Evolutionary conservation across 2,329 filamentous ascomycete genomes (phyloP).

Genomic region (Penicillium hordei): DNA sequence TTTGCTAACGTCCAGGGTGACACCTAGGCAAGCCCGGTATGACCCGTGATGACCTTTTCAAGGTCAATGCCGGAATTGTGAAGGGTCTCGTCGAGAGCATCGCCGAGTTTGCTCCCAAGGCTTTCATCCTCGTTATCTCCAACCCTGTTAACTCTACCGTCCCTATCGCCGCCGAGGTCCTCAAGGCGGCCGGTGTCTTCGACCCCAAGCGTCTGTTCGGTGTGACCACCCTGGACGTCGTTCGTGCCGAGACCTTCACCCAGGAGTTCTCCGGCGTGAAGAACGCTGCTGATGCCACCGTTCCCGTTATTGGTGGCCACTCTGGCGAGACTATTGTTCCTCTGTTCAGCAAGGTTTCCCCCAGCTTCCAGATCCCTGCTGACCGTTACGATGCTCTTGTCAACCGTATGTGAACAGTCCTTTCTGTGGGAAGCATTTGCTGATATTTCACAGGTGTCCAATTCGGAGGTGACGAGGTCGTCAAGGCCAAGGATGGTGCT

Average conservation of each 20-base stretch:
- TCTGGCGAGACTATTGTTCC: slow-evolving; percentile 98
- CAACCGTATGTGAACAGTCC: slow-evolving; percentile 61
- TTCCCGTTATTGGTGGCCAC: slow-evolving; percentile 95
- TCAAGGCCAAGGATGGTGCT: slow-evolving; percentile 89
- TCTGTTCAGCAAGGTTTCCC: slow-evolving; percentile 88
- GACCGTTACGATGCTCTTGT: slow-evolving; percentile 90
- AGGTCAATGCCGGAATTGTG: slow-evolving; percentile 98
- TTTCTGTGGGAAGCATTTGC: slow-evolving; percentile 4
- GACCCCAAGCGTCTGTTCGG: slow-evolving; percentile 95
- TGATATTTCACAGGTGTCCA: slow-evolving; percentile 63
- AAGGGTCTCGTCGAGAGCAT: slow-evolving; percentile 86
- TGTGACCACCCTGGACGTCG: slow-evolving; percentile 97
- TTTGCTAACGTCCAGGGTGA: slow-evolving; percentile 9
- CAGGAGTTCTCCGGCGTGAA: slow-evolving; percentile 79
- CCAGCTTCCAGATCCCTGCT: slow-evolving; percentile 73
- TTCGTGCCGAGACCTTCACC: slow-evolving; percentile 96
- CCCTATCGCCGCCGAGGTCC: slow-evolving; percentile 92
- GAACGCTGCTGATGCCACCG: slow-evolving; percentile 76
- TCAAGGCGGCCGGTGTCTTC: slow-evolving; percentile 91
- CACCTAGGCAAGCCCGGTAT: slow-evolving; percentile 90
- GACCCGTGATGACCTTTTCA: slow-evolving; percentile 99
- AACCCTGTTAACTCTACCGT: slow-evolving; percentile 99
- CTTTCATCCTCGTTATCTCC: slow-evolving; percentile 94
- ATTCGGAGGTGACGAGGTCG: slow-evolving; percentile 96
- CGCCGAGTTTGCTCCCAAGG: slow-evolving; percentile 86